A percentile compares a stretch with the other conserved stretches of the same genome.
Evolutionary conservation across 2,329 filamentous ascomycete genomes (phyloP).

Genomic region (Sporothrix luriei): DNA sequence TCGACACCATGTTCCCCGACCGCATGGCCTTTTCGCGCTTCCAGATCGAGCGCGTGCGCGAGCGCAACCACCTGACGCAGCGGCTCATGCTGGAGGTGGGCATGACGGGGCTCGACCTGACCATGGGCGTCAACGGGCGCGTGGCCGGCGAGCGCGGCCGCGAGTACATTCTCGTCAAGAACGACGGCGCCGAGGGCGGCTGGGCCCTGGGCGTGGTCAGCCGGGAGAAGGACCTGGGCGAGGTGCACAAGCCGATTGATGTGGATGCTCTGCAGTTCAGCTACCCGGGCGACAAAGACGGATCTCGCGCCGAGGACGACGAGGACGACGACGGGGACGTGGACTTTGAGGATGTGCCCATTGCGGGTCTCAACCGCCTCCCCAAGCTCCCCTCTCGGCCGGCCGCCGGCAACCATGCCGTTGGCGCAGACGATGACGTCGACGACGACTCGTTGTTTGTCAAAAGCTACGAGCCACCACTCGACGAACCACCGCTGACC

Average conservation of each 20-base stretch:
- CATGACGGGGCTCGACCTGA: conserved; percentile 76
- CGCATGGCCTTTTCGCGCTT: conserved; percentile 96
- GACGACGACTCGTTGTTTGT: conserved; percentile 63
- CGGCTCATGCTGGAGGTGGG: conserved; percentile 91
- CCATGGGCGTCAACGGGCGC: conserved; percentile 69
- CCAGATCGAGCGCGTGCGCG: conserved; percentile 89
- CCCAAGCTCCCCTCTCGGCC: conserved; percentile 58
- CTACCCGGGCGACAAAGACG: conserved; percentile 58
- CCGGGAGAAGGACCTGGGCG: conserved; percentile 76
- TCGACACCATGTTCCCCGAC: conserved; percentile 95
- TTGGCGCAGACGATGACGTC: conserved; percentile 43
- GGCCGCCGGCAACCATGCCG: conserved; percentile 34
- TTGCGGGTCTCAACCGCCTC: conserved; percentile 83
- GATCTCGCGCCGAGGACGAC: conserved; percentile 67
- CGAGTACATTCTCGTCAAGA: conserved; percentile 95
- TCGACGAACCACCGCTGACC: conserved; percentile 40
- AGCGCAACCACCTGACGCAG: conserved; percentile 93
- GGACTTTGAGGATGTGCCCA: conserved; percentile 90
- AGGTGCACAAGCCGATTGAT: conserved; percentile 86
- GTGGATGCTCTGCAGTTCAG: conserved; percentile 69
- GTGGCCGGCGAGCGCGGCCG: conserved; percentile 84
- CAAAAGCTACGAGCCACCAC: conserved; percentile 39
- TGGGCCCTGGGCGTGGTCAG: conserved; percentile 95
- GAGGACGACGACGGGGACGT: conserved; percentile 58
- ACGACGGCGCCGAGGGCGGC: conserved; percentile 90